Conservation (phyloP, 2,329 filamentous ascomycete species). For the Arthrobotrys pseudoclavata region DNA sequence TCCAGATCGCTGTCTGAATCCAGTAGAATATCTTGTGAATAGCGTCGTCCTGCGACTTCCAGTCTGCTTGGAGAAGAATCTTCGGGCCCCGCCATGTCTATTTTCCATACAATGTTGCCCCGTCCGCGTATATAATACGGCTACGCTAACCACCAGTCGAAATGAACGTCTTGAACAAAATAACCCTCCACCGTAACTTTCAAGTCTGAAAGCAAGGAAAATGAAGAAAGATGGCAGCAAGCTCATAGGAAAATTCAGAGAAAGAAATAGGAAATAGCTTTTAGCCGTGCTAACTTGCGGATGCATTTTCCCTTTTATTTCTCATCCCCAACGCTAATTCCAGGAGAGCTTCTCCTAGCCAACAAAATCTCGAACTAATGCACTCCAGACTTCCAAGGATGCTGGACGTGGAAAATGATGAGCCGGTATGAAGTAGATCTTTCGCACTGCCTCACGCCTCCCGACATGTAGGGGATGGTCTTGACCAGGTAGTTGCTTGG, state of each 20-base stretch:
- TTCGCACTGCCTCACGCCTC: slow-evolving; percentile 3
- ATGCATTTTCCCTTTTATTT: slow-evolving; percentile 14
- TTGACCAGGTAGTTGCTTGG: neutral
- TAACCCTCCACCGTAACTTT: neutral
- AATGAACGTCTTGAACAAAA: neutral
- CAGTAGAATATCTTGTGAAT: slow-evolving; percentile 43
- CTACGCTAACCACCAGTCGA: neutral
- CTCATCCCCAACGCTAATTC: neutral
- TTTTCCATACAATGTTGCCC: neutral
- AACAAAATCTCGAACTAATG: neutral
- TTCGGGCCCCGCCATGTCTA: slow-evolving; percentile 26
- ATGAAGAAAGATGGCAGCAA: neutral
- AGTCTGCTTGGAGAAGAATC: neutral
- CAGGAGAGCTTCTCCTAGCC: neutral
- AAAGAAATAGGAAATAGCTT: neutral
- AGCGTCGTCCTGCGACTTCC: slow-evolving; percentile 47
- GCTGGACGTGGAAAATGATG: neutral
- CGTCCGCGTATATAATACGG: neutral
- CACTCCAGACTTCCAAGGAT: neutral
- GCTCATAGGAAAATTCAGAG: neutral
- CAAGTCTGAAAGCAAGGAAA: neutral
- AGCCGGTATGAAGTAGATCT: slow-evolving; percentile 11
- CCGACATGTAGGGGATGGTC: neutral
- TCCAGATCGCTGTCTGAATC: slow-evolving; percentile 39
- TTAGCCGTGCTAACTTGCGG: neutral